phyloP scores from a whole-genome alignment of 139 green algal species.

The Chlamydomonas applanata region DNA sequence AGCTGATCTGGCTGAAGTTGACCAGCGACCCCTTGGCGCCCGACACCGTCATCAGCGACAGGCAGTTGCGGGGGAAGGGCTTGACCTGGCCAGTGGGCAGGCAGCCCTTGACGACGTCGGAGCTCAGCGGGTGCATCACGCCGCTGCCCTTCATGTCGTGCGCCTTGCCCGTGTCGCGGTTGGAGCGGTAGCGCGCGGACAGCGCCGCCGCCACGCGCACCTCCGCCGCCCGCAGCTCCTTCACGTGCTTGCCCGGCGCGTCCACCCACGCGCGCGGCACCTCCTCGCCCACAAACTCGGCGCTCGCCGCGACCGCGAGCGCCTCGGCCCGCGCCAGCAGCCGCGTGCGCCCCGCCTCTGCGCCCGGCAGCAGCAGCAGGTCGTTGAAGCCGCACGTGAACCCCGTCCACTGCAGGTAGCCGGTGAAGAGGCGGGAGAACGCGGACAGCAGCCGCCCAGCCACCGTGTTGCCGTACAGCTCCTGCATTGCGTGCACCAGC shows the following conservation, averaged over 20 bases:
- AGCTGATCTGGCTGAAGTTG: slow-evolving; percentile 97
- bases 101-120: slow-evolving; percentile 80
- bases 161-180: slow-evolving; percentile 55
- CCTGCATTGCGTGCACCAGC: slow-evolving; percentile 73
- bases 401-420: slow-evolving; percentile 81
- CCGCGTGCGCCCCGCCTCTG: slow-evolving; percentile 55
- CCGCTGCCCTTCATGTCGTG: slow-evolving; percentile 64
- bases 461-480: slow-evolving; percentile 84
- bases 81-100: slow-evolving; percentile 61
- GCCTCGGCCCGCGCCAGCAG: slow-evolving; percentile 63
- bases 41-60: slow-evolving; percentile 93
- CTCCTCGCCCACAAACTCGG: slow-evolving; percentile 40
- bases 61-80: slow-evolving; percentile 91
- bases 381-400: slow-evolving; percentile 97
- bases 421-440: slow-evolving; percentile 87
- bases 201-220: slow-evolving; percentile 43
- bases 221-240: slow-evolving; percentile 8
- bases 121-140: slow-evolving; percentile 84
- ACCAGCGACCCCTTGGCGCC: slow-evolving; percentile 93
- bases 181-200: slow-evolving; percentile 56
- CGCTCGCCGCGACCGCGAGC: slow-evolving; percentile 51
- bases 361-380: slow-evolving; percentile 66
- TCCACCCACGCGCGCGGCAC: slow-evolving; percentile 8
- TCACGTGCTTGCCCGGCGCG: neutral
- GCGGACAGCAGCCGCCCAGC: slow-evolving; percentile 79